phyloP scores from a whole-genome alignment of 768 basidiomycete species.

The Tulasnella sp. region DNA sequence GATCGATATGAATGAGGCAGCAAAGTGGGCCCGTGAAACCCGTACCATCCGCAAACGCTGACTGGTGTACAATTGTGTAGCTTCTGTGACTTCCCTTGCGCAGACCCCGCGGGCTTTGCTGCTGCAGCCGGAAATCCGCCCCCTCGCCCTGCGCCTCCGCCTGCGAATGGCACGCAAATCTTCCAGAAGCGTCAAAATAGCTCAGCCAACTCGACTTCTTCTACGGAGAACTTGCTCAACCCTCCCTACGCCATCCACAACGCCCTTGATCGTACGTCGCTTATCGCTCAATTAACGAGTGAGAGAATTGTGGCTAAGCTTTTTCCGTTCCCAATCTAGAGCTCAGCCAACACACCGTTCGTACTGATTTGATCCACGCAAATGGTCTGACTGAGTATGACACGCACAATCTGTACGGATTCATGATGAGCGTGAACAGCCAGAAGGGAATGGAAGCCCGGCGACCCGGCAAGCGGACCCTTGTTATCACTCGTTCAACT shows the following conservation, averaged over 20 bases:
- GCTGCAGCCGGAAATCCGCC: slow-evolving; percentile 59
- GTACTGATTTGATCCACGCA: slow-evolving; percentile 38
- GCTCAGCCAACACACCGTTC: slow-evolving; percentile 36
- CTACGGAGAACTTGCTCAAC: slow-evolving; percentile 31
- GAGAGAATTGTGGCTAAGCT: not conserved
- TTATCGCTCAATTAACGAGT: not conserved
- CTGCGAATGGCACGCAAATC: slow-evolving; percentile 58
- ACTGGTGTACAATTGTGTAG: slow-evolving; percentile 39
- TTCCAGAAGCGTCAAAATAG: slow-evolving; percentile 38
- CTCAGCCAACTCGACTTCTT: slow-evolving; percentile 23
- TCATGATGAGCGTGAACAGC: slow-evolving; percentile 70
- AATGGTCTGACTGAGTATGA: slow-evolving; percentile 38
- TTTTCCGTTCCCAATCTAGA: slow-evolving; percentile 1
- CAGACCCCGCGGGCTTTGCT: slow-evolving; percentile 63
- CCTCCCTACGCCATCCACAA: slow-evolving; percentile 35
- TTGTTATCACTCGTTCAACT: slow-evolving; percentile 74
- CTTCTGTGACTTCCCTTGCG: slow-evolving; percentile 68
- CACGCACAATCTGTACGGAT: slow-evolving; percentile 54
- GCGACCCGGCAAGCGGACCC: slow-evolving; percentile 60
- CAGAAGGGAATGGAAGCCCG: slow-evolving; percentile 64
- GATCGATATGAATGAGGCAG: slow-evolving; percentile 70
- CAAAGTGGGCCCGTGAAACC: slow-evolving; percentile 51
- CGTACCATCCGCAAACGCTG: not conserved
- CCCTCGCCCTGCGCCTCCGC: slow-evolving; percentile 53
- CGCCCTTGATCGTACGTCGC: slow-evolving; percentile 9